Evolutionary conservation across 345 rosid species (phyloP).

Genomic region (Clausena lansium): DNA sequence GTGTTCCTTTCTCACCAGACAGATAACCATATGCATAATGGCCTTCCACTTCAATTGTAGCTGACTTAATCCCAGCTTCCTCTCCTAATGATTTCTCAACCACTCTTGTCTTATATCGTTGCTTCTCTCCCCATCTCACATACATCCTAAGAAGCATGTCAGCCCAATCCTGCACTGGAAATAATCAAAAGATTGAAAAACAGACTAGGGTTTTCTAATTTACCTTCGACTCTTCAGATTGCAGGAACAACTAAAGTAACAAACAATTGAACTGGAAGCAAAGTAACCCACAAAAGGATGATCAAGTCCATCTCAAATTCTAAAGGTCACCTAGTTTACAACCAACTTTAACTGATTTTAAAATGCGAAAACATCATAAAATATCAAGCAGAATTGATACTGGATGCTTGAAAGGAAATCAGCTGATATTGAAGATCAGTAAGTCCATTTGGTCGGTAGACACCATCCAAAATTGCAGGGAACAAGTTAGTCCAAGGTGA

Average conservation of each 20-base stretch:
- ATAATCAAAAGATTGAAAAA: conserved; percentile 23
- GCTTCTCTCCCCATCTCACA: conserved; percentile 97
- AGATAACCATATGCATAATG: conserved; percentile 90
- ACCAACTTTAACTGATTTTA: not conserved
- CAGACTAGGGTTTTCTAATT: not conserved
- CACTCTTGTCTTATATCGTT: conserved; percentile 68
- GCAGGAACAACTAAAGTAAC: not conserved
- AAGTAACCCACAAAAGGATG: not conserved
- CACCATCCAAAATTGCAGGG: not conserved
- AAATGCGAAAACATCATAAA: too few relatives aligned
- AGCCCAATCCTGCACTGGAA: conserved; percentile 98
- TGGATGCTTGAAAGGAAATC: too few relatives aligned
- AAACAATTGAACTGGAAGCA: not conserved
- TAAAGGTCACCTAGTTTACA: not conserved
- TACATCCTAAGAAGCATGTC: conserved; percentile 98
- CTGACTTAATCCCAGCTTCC: conserved; percentile 98
- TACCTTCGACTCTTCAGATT: not conserved
- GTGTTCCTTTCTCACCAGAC: conserved; percentile 96
- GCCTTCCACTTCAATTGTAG: conserved; percentile 79
- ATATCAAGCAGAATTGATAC: too few relatives aligned
- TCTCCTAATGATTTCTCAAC: conserved; percentile 92
- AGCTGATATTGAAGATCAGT: not conserved
- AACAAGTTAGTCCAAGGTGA: not conserved
- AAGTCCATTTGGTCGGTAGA: not conserved
- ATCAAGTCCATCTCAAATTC: not conserved